Base-by-base conservation (phyloP, 2,329 filamentous ascomycete species). In the Fusarium nelsonii region DNA sequence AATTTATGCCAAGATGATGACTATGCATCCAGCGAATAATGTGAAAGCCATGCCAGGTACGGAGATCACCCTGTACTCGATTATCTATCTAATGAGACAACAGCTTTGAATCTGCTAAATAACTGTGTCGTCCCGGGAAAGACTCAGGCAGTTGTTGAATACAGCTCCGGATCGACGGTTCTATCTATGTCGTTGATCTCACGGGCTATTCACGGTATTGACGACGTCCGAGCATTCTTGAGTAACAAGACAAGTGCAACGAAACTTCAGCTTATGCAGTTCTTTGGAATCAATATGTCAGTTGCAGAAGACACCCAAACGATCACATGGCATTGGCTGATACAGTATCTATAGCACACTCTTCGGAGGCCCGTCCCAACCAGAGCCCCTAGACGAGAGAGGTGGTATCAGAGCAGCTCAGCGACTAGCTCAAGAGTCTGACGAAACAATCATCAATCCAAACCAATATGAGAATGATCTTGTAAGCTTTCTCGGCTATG, bases 1-100 rank as follows among this genome's bases (percentile, higher is more conserved):
- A 12, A 88, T 90, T 53, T 90, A 88, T 66, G 88, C 88, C 37
- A 90, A 90, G 78, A 87, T 90, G 86, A 85, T 90, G 83, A 87
- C 86, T 3, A 85, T 86, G 80, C 86, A 88, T 70, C 88, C 88
- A 1, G 86, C 87, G 5, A 87, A 90, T 64, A 90, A 90, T 48
- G 88, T 90, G 68, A 90, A 90, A 73, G 83, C 85, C 3, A 83
- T 91, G 77, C 88, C 88, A 70, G 85, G 84, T 84, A 58, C 3
- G 8, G 9, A 12, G 3, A 14, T 11, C 3, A 14, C 2, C 4
- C 12, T 18, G 5, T 28, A 4, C 7, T 6, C 26, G 6, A 2
- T 11, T 44, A 18, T 14, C 18, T 66, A 16, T 62, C n/a, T 18
- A 15, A 18, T 12, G 2, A 18, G 1, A 0, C 3, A 11, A 4